Evolutionary conservation across 192 early-diverging fungal species (phyloP).

Genomic region (Dimargaris xerosporica): DNA sequence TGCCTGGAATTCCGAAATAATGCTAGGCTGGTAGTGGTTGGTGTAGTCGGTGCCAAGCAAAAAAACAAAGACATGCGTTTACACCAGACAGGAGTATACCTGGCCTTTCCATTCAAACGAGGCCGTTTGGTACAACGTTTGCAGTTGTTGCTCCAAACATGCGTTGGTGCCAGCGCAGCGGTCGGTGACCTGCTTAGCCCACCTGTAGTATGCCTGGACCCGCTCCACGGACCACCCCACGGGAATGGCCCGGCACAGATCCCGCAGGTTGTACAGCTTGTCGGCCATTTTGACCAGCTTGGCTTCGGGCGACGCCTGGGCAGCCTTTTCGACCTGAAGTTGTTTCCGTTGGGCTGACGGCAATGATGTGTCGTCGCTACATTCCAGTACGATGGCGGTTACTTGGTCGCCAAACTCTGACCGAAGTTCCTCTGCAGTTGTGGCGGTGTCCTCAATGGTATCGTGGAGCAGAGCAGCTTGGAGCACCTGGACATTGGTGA

Average conservation of each 20-base stretch:
- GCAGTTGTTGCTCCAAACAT: slow-evolving; percentile 25
- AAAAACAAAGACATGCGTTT: too few species aligned
- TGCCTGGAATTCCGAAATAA: too few species aligned
- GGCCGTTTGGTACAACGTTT: slow-evolving; percentile 25
- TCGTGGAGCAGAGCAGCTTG: slow-evolving; percentile 46
- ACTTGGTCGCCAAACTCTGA: slow-evolving; percentile 31
- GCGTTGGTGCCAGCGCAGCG: slow-evolving; percentile 25
- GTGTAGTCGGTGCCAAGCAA: too few species aligned
- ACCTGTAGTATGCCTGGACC: slow-evolving; percentile 37
- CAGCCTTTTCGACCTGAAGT: slow-evolving; percentile 36
- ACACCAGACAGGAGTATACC: slow-evolving; percentile 12
- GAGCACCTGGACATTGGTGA: slow-evolving; percentile 28
- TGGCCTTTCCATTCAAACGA: slow-evolving; percentile 16
- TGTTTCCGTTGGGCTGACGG: slow-evolving; percentile 32
- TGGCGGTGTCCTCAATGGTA: slow-evolving; percentile 53
- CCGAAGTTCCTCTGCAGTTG: slow-evolving; percentile 38
- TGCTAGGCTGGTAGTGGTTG: too few species aligned
- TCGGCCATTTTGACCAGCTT: slow-evolving; percentile 52
- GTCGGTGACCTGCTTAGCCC: slow-evolving; percentile 45
- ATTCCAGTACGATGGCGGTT: slow-evolving; percentile 32
- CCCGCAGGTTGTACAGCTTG: slow-evolving; percentile 44
- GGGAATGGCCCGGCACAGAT: slow-evolving; percentile 27
- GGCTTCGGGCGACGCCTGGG: slow-evolving; percentile 34
- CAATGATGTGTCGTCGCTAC: slow-evolving; percentile 41
- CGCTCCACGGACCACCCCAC: slow-evolving; percentile 33